Conservation (phyloP, 169 alveolate genomes). For the Cryptosporidium ubiquitum region DNA sequence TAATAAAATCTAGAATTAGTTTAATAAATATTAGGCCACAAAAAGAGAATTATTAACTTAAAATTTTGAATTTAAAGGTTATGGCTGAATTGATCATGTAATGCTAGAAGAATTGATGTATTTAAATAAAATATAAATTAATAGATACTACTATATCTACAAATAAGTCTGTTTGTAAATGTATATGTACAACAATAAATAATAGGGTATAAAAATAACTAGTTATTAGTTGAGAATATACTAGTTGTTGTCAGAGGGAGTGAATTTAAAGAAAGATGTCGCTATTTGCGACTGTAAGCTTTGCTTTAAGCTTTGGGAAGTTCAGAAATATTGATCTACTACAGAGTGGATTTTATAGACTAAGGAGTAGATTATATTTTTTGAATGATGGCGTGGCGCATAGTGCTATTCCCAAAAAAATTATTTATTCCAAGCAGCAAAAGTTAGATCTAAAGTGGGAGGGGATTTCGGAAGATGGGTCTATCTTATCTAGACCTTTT, state of each 20-base stretch:
- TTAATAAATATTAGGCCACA: neutral
- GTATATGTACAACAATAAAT: slow-evolving; percentile 1
- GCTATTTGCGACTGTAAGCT: slow-evolving; percentile 41
- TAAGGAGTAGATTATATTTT: slow-evolving; percentile 54
- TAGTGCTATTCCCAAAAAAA: slow-evolving; percentile 42
- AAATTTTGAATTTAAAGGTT: neutral
- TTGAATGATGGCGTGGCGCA: slow-evolving; percentile 35
- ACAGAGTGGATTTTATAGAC: slow-evolving; percentile 70
- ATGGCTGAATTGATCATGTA: neutral
- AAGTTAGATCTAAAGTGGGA: slow-evolving; percentile 27
- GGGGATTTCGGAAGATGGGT: slow-evolving; percentile 43
- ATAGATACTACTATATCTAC: neutral
- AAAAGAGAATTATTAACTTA: neutral
- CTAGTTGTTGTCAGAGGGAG: neutral
- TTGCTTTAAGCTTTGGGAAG: slow-evolving; percentile 51
- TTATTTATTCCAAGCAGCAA: slow-evolving; percentile 16
- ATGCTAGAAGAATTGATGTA: neutral
- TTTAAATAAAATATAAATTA: neutral
- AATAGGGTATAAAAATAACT: neutral
- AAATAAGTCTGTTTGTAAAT: neutral
- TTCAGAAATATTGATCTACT: slow-evolving; percentile 62
- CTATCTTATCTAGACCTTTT: slow-evolving; percentile 45
- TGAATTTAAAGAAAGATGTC: slow-evolving; percentile 20
- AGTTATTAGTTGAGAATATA: neutral
- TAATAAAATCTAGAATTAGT: slow-evolving; percentile 12